These are phyloP conservation scores for Neurospora sp. DNA, from an alignment of 2,329 filamentous ascomycete genomes.

Conservation along the genomic window DNA sequence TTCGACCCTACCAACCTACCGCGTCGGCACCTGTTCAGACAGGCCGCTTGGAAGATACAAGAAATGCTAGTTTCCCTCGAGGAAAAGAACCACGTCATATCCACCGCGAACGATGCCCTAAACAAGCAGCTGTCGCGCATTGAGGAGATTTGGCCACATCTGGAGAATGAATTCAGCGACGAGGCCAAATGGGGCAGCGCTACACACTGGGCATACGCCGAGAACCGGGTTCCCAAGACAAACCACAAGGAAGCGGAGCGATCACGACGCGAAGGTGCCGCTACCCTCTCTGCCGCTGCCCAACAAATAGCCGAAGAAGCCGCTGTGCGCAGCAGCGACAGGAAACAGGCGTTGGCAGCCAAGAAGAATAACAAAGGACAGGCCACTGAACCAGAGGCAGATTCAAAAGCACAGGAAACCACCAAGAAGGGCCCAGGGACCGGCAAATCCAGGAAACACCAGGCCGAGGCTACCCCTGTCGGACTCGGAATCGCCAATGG, in stretches of 20 bases:
- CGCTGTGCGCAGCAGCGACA: conserved; percentile 71
- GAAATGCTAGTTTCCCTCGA: conserved; percentile 86
- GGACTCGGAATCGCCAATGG: conserved; percentile 58
- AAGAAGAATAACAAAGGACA: conserved; percentile 63
- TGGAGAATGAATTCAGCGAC: conserved; percentile 84
- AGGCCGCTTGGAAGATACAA: conserved; percentile 66
- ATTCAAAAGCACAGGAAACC: conserved; percentile 33
- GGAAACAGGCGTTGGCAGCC: conserved; percentile 71
- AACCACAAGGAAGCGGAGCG: conserved; percentile 56
- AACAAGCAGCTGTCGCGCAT: conserved; percentile 76
- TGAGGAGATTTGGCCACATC: conserved; percentile 76
- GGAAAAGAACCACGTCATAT: conserved; percentile 95
- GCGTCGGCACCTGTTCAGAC: conserved; percentile 65
- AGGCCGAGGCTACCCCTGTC: conserved; percentile 27
- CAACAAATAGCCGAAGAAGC: conserved; percentile 74
- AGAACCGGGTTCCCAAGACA: conserved; percentile 60
- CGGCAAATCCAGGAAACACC: conserved; percentile 53
- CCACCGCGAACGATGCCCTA: conserved; percentile 82
- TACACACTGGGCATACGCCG: conserved; percentile 91
- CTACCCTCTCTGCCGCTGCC: conserved; percentile 66
- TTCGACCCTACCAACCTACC: conserved; percentile 50
- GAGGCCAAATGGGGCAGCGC: conserved; percentile 87
- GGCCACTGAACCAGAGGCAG: conserved; percentile 56
- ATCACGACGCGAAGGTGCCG: conserved; percentile 67
- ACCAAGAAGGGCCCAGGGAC: conserved; percentile 53